phyloP scores from a whole-genome alignment of 805 yeast species.

The Candida ulmi region DNA sequence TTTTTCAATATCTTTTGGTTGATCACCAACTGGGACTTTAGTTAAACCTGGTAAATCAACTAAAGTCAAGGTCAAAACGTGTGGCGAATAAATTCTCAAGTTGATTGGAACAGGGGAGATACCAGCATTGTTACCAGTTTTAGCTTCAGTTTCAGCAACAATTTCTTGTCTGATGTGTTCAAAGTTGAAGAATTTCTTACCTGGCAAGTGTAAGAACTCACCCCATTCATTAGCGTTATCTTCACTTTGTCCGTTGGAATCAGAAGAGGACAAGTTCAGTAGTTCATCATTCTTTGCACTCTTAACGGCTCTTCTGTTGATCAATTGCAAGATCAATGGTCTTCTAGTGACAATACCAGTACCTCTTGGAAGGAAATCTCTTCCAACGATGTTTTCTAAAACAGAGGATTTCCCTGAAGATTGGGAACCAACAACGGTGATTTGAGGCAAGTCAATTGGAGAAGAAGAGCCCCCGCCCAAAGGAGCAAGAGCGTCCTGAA shows the following conservation, averaged over 20 bases:
- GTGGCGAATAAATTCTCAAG: constrained; percentile 88
- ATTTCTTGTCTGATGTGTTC: constrained; percentile 87
- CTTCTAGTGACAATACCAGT: constrained; percentile 91
- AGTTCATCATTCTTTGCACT: constrained; percentile 21
- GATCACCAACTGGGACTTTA: constrained; percentile 98
- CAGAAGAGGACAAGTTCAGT: constrained; percentile 36
- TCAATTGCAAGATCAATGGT: constrained; percentile 77
- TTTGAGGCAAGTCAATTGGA: constrained; percentile 88
- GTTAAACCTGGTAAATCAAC: constrained; percentile 98
- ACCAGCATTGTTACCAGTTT: constrained; percentile 79
- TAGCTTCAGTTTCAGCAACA: constrained; percentile 83
- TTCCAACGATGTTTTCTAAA: constrained; percentile 83
- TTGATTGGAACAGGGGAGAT: constrained; percentile 91
- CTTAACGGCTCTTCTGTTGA: constrained; percentile 53
- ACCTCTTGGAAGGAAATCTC: constrained; percentile 89
- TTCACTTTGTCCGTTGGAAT: constrained; percentile 48
- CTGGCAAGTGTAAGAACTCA: constrained; percentile 90
- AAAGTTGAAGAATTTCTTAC: constrained; percentile 80
- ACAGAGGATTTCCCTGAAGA: constrained; percentile 88
- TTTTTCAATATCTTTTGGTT: constrained; percentile 93
- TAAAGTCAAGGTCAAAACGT: constrained; percentile 86
- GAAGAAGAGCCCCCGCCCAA: constrained; percentile 75
- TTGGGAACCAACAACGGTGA: constrained; percentile 93
- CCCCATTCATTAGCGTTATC: constrained; percentile 92
- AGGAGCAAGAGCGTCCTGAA: constrained; percentile 85